Conservation (phyloP, 345 rosid genomes). For the Dipteronia sinensis region DNA sequence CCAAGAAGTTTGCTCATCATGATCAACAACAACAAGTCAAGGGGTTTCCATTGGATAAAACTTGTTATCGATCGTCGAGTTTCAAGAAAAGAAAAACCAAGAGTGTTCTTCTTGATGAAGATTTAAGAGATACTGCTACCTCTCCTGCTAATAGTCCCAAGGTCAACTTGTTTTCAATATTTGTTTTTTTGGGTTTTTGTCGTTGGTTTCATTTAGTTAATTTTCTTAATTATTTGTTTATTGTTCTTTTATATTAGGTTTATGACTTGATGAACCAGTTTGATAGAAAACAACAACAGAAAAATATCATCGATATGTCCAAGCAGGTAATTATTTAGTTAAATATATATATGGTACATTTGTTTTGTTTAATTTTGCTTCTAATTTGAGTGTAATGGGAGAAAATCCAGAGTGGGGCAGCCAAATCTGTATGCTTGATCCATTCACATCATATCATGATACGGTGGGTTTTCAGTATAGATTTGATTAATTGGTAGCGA, state of each 20-base stretch:
- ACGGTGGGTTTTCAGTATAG: too few species aligned
- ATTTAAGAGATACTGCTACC: constrained; percentile 62
- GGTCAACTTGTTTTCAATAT: constrained; percentile 27
- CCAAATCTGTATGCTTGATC: neutral
- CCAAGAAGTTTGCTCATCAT: constrained; percentile 15
- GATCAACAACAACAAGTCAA: neutral
- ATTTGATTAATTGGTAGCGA: neutral
- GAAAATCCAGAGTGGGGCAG: too few species aligned
- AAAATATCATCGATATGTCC: constrained; percentile 24
- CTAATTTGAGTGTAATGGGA: neutral
- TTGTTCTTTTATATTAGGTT: constrained; percentile 26
- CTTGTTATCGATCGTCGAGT: constrained; percentile 17
- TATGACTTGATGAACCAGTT: constrained; percentile 30
- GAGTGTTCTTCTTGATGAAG: constrained; percentile 37
- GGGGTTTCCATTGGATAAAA: constrained; percentile 3
- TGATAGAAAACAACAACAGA: constrained; percentile 30
- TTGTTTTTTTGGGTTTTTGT: neutral
- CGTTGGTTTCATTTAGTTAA: neutral
- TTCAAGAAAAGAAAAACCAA: constrained; percentile 40
- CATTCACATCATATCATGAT: neutral
- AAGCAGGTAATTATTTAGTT: constrained; percentile 13
- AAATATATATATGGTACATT: neutral
- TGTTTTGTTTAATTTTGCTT: neutral
- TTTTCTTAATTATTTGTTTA: neutral
- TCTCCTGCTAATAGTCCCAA: constrained; percentile 54